Percentiles rank a stretch among this genome's conserved stretches.
These are phyloP conservation scores for Monilinia laxa DNA, from an alignment of 2,329 filamentous ascomycete species.

Conservation along the genomic window DNA sequence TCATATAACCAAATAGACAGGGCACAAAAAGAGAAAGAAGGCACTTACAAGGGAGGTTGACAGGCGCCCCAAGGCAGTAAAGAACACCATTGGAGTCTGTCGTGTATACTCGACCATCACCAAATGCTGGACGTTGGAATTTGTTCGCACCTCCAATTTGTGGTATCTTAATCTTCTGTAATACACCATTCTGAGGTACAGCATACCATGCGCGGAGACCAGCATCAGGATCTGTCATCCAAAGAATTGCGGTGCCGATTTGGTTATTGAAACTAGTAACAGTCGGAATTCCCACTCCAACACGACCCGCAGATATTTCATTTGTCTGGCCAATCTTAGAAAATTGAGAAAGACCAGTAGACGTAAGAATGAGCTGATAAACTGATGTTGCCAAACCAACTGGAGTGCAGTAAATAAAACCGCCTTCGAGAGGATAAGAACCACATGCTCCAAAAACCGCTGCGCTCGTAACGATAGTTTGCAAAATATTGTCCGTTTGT, in stretches of 20 bases:
- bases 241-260: slow-evolving; percentile 42
- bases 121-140: slow-evolving; percentile 45
- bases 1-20: background rate
- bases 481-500: slow-evolving; percentile 42
- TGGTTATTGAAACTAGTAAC: slow-evolving; percentile 42
- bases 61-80: slow-evolving; percentile 41
- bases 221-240: slow-evolving; percentile 43
- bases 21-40: background rate
- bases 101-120: slow-evolving; percentile 41
- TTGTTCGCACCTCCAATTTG: slow-evolving; percentile 42
- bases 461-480: slow-evolving; percentile 41
- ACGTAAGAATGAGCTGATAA: slow-evolving; percentile 41
- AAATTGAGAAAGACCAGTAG: slow-evolving; percentile 41
- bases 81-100: slow-evolving; percentile 35
- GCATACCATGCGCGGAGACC: slow-evolving; percentile 44
- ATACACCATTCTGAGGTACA: slow-evolving; percentile 42
- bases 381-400: slow-evolving; percentile 40
- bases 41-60: slow-evolving; percentile 38
- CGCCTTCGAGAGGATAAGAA: slow-evolving; percentile 46
- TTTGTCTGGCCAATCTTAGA: slow-evolving; percentile 39
- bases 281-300: slow-evolving; percentile 42
- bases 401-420: slow-evolving; percentile 46
- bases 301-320: slow-evolving; percentile 38
- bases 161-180: slow-evolving; percentile 40
- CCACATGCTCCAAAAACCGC: slow-evolving; percentile 44